Evolutionary conservation across 305 asterid genomes (phyloP).

Genomic region (Caryopteris hybrid): DNA sequence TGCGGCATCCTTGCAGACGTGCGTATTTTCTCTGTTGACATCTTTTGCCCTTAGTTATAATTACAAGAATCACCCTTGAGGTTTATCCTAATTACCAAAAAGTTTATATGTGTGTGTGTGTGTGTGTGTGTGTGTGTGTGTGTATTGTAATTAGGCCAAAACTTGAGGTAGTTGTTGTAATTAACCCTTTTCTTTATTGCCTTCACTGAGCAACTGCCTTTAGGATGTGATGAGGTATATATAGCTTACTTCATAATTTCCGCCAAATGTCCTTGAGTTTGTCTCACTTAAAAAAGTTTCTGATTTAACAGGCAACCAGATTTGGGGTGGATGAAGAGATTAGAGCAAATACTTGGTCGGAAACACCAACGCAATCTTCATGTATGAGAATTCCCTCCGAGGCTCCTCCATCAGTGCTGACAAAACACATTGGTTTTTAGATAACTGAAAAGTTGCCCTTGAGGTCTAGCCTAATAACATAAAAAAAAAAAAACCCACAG

Average conservation of each 20-base stretch:
- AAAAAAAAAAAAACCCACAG: not conserved
- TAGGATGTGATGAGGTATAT: not conserved
- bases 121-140: too few relatives aligned
- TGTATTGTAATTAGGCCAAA: not conserved
- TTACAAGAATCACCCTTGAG: not conserved
- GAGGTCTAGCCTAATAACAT: not conserved
- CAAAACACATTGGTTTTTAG: not conserved
- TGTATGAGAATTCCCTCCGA: slow-evolving; percentile 31
- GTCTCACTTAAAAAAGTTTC: not conserved
- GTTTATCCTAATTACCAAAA: not conserved
- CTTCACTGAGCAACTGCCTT: not conserved
- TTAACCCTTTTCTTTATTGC: not conserved
- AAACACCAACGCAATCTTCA: slow-evolving; percentile 95
- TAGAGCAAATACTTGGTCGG: slow-evolving; percentile 94
- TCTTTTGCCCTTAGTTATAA: not conserved
- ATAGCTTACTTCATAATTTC: not conserved
- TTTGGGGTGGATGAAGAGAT: slow-evolving; percentile 87
- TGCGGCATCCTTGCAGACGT: slow-evolving; percentile 89
- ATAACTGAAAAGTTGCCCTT: not conserved
- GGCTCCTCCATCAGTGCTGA: not conserved
- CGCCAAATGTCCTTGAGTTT: not conserved
- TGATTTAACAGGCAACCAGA: slow-evolving; percentile 83
- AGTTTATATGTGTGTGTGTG: too few relatives aligned
- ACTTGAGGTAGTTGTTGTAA: not conserved
- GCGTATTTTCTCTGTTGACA: slow-evolving; percentile 29